Base-by-base conservation (phyloP, 1,284 basidiomycete species). In the Apiotrichum sp. region DNA sequence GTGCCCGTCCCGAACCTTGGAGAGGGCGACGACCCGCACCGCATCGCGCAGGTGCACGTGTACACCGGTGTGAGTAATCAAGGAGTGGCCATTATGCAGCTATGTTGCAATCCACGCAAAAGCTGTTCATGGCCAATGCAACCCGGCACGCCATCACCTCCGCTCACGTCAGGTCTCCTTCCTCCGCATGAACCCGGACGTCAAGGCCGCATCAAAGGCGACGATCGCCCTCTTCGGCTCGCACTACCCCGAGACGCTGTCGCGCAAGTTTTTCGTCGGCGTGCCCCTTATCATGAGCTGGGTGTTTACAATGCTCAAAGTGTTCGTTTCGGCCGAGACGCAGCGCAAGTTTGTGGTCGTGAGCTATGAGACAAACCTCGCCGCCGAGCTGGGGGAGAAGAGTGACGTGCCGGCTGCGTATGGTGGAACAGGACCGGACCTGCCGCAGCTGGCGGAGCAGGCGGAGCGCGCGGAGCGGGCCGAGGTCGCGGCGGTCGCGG, bases 211-310 rank as follows among this genome's bases (percentile, higher is more conserved):
- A 0, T 55, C 52, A 11, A 67, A 64, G 53, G 61, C 55, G 2
- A 62, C 59, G 6, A 67, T 67, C 43, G 54, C 58, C 14, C 50
- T 65, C 56, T 60, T 67, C 55, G 52, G 47, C 40, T 50, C 57
- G 29, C 58, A 67, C 51, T 67, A 67, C 55, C 65, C 65, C 53
- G 65, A 67, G 52, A 56, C 62, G n/a, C 60, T 67, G 2, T 36
- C 49, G 3, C 57, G 65, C 43, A 67, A 67, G 51, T 58, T 65
- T 16, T 67, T 67, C 45, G 65, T 67, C 50, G 61, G 61, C 47
- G 65, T 65, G 6, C 65, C 65, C 0, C 42, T 62, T 10, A 36
- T 67, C 57, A 67, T 67, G 65, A 50, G 47, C 34, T 67, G 65
- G 65, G 54, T 67, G 53, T 65, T 64, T n/a, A 47, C 52, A 29